A percentile compares a stretch with the other conserved stretches of the same genome.
Conservation (phyloP, 2,329 filamentous ascomycete species). For the Penicillium frequentans region DNA sequence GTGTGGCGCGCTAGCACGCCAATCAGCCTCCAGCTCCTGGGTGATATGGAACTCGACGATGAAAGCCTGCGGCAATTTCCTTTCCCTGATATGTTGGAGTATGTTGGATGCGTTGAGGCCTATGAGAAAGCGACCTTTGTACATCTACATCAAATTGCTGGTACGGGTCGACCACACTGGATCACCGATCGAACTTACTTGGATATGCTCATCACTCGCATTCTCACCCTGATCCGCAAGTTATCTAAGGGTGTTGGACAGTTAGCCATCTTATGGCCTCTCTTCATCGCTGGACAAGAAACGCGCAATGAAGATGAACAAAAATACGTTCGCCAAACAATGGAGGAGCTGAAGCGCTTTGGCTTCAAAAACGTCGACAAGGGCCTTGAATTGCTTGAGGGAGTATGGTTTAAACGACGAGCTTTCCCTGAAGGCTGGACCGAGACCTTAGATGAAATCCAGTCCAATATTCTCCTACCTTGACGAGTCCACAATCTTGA, state of each 20-base stretch:
- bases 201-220: constrained; percentile 31
- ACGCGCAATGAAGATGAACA: constrained; percentile 29
- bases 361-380: constrained; percentile 32
- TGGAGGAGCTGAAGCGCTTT: constrained; percentile 9
- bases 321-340: constrained; percentile 31
- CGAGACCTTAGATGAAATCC: constrained; percentile 33
- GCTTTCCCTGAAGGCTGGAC: constrained; percentile 34
- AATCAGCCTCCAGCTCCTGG: constrained; percentile 26
- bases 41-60: constrained; percentile 28
- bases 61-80: constrained; percentile 27
- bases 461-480: constrained; percentile 33
- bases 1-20: constrained; percentile 33
- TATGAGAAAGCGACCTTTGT: constrained; percentile 40
- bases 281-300: constrained; percentile 37
- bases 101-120: constrained; percentile 37
- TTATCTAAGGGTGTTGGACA: constrained; percentile 36
- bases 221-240: constrained; percentile 30
- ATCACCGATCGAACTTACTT: constrained; percentile 26
- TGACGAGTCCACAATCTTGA: constrained; percentile 7
- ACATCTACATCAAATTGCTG: constrained; percentile 34
- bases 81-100: constrained; percentile 33
- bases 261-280: constrained; percentile 34
- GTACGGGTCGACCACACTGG: constrained; percentile 28
- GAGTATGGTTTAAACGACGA: constrained; percentile 33
- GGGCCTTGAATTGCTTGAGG: constrained; percentile 30